Evolutionary conservation across 139 green algal genomes (phyloP), one percentile per base, ranked within the genome.

Genomic region (Chlamydomonas schloesseri): DNA sequence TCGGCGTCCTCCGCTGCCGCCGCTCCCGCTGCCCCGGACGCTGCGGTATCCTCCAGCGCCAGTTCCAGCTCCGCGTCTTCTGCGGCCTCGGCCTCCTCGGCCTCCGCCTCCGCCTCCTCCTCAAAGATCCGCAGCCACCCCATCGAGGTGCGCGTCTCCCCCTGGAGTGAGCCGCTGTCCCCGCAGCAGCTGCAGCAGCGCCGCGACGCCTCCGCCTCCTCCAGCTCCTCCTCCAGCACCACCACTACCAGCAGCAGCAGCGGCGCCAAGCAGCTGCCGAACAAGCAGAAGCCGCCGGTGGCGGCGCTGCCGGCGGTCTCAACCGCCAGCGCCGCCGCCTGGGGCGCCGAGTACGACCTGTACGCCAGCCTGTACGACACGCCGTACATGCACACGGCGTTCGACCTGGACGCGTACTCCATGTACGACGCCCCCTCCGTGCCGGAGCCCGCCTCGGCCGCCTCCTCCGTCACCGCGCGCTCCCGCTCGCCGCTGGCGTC

Each of bases 321-420:
- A 15, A 71, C 65, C 65, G 26, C 42, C 42, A 10, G 42, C 15
- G 0, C 4, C 34, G 71, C 65, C 65, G 13, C 73, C 4, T 9
- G 46, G n/a, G 65, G 78, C n/a, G n/a, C 53, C 24, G 79, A 85
- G 64, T 85, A 85, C 64, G 79, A 85, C 50, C n/a, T 85, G 1
- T 85, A 76, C 28, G 67, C 67, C 11, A 23, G 47, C 24, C 20
- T 47, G n/a, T 85, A 85, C 67, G 79, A 36, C 31, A 34, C 47
- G 33, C 37, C 81, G 81, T 87, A 80, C 81, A 79, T 87, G 69
- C 81, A 87, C 57, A 64, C 53, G 26, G 23, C 68, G 9, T 87
- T 80, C n/a, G 81, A 87, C 55, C 69, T 87, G 17, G 81, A 87
- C 21, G 68, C 69, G 6, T 87, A 87, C 55, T 33, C 68, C 2